Conservation (phyloP, 371 early-diverging fungal genomes). For the Rhizoclosmatium hyalinum region DNA sequence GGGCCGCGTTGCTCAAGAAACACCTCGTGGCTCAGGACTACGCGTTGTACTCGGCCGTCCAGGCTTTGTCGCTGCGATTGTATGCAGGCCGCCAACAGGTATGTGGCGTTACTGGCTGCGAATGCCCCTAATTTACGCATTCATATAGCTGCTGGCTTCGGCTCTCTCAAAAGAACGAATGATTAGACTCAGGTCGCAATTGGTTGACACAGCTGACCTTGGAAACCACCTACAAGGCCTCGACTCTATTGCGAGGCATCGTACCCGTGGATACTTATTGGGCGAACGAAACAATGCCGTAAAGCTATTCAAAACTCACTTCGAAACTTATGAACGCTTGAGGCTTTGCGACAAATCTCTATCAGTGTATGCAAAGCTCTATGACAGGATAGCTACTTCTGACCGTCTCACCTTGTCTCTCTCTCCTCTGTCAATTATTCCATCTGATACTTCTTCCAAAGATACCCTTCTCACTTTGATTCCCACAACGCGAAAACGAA, state of each 20-base stretch:
- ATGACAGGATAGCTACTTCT: conserved; percentile 5
- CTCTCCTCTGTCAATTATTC: neutral
- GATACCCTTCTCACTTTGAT: neutral
- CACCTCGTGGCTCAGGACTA: conserved; percentile 67
- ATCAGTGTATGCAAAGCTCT: neutral
- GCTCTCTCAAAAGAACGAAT: conserved; percentile 71
- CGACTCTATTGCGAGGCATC: conserved; percentile 70
- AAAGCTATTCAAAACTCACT: conserved; percentile 65
- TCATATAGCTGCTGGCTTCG: conserved; percentile 58
- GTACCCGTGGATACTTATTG: conserved; percentile 67
- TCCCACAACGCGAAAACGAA: conserved; percentile 18
- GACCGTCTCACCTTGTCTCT: conserved; percentile 22
- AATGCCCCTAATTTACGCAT: too few species aligned
- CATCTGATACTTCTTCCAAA: neutral
- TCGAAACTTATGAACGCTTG: conserved; percentile 40
- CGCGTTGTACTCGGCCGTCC: conserved; percentile 58
- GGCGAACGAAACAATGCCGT: conserved; percentile 61
- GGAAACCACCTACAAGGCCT: conserved; percentile 65
- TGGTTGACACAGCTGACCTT: conserved; percentile 66
- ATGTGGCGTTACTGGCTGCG: too few species aligned
- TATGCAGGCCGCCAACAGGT: conserved; percentile 69
- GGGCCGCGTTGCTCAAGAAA: conserved; percentile 63
- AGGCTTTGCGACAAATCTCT: neutral
- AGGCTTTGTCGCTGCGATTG: conserved; percentile 64
- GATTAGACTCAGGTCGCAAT: conserved; percentile 58